phyloP scores from a whole-genome alignment of 1,284 basidiomycete genomes.

The Cutaneotrichosporon arboriforme region DNA sequence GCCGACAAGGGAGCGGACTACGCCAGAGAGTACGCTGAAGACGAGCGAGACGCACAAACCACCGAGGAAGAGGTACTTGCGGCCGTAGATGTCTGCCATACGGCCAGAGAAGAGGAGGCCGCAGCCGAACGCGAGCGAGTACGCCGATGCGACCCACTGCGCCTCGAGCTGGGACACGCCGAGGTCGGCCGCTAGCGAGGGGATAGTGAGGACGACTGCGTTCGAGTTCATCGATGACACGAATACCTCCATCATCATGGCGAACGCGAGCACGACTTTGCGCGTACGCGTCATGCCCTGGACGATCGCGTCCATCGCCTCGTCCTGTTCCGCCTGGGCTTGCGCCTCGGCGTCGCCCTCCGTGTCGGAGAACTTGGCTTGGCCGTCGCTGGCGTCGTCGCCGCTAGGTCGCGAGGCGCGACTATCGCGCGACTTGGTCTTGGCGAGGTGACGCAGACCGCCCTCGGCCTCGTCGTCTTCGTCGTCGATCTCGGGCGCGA shows the following conservation, averaged over 20 bases:
- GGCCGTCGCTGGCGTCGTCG: not conserved
- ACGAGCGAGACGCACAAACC: conserved; percentile 23
- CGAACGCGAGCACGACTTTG: conserved; percentile 18
- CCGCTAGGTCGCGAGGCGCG: not conserved
- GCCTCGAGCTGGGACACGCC: conserved; percentile 30
- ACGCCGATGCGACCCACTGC: conserved; percentile 46
- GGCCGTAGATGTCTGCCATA: conserved; percentile 46
- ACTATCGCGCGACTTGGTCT: not conserved
- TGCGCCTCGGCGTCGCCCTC: not conserved
- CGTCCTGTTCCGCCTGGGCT: not conserved
- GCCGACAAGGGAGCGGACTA: conserved; percentile 12
- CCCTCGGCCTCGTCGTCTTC: conserved; percentile 1
- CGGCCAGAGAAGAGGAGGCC: conserved; percentile 46
- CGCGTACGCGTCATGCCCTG: conserved; percentile 1
- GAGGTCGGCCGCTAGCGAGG: conserved; percentile 39
- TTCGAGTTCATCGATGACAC: conserved; percentile 16
- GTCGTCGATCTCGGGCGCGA: not conserved
- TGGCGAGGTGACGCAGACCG: not conserved
- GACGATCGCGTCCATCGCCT: not conserved
- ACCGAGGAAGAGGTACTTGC: conserved; percentile 38
- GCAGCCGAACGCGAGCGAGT: conserved; percentile 45
- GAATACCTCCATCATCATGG: conserved; percentile 25
- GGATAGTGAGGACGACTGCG: conserved; percentile 32
- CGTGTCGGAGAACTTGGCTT: not conserved
- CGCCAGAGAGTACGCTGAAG: conserved; percentile 23